Conservation (phyloP, 2,329 filamentous ascomycete genomes). For the Exophiala dermatitidis region DNA sequence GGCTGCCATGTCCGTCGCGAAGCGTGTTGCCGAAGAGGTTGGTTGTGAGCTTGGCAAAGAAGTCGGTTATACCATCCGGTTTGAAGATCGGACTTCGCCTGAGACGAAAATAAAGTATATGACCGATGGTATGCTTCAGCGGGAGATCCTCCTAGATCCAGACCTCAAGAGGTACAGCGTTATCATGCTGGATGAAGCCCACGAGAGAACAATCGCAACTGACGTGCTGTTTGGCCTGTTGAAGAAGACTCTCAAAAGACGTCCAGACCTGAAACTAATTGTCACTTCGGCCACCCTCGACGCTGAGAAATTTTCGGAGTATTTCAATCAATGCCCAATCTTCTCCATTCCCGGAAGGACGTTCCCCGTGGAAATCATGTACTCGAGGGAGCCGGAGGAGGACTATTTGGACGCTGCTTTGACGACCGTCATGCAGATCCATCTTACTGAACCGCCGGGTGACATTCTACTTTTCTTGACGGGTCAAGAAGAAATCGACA, state of each 20-base stretch:
- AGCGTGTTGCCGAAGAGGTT: constrained; percentile 93
- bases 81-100: constrained; percentile 85
- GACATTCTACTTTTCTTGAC: constrained; percentile 97
- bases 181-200: constrained; percentile 96
- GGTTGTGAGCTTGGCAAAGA: constrained; percentile 84
- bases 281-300: constrained; percentile 95
- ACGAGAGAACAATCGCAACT: constrained; percentile 93
- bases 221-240: constrained; percentile 90
- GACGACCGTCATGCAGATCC: constrained; percentile 98
- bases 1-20: constrained; percentile 96
- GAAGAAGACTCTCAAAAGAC: constrained; percentile 82
- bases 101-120: constrained; percentile 97
- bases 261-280: constrained; percentile 86
- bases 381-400: constrained; percentile 87
- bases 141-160: constrained; percentile 88
- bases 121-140: constrained; percentile 96
- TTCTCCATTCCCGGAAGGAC: constrained; percentile 94
- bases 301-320: constrained; percentile 93
- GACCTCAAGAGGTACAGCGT: constrained; percentile 85
- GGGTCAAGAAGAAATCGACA: constrained; percentile 96
- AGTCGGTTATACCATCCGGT: constrained; percentile 95
- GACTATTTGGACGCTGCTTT: constrained; percentile 92
- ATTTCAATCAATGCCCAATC: constrained; percentile 93
- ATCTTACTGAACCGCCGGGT: constrained; percentile 81
- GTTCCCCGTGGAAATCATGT: constrained; percentile 92